Evolutionary conservation across 2,329 filamentous ascomycete genomes (phyloP).

Genomic region (Cladosporium sp.): DNA sequence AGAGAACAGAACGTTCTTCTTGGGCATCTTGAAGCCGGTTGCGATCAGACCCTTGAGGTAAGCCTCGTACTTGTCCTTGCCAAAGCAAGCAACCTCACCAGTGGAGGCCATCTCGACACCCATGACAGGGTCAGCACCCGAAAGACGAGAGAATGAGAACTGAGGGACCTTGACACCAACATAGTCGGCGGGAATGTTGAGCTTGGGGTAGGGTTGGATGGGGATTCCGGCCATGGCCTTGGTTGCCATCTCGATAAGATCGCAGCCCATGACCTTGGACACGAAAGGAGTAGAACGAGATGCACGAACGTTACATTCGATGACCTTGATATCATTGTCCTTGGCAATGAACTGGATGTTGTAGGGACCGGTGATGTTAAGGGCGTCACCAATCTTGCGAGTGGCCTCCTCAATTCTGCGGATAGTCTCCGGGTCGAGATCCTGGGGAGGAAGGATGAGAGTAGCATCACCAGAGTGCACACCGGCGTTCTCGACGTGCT

Average conservation of each 20-base stretch:
- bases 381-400: conserved; percentile 84
- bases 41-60: conserved; percentile 95
- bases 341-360: conserved; percentile 99
- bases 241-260: conserved; percentile 97
- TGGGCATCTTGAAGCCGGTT: conserved; percentile 92
- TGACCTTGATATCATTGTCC: conserved; percentile 99
- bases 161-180: conserved; percentile 98
- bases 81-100: conserved; percentile 95
- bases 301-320: conserved; percentile 96
- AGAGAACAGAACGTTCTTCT: conserved; percentile 90
- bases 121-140: conserved; percentile 90
- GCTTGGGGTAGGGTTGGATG: conserved; percentile 74
- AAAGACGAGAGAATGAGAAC: conserved; percentile 96
- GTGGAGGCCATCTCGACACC: conserved; percentile 99
- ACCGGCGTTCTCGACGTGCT: conserved; percentile 97
- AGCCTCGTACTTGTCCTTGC: conserved; percentile 91
- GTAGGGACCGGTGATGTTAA: conserved; percentile 94
- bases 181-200: conserved; percentile 71
- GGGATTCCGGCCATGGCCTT: conserved; percentile 89
- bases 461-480: conserved; percentile 98
- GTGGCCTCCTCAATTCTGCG: conserved; percentile 90
- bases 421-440: conserved; percentile 84
- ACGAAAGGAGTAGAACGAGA: conserved; percentile 97
- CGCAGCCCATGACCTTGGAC: conserved; percentile 96
- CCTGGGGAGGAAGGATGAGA: conserved; percentile 88